phyloP scores from a whole-genome alignment of 768 basidiomycete genomes.

The Rubroboletus satanas region DNA sequence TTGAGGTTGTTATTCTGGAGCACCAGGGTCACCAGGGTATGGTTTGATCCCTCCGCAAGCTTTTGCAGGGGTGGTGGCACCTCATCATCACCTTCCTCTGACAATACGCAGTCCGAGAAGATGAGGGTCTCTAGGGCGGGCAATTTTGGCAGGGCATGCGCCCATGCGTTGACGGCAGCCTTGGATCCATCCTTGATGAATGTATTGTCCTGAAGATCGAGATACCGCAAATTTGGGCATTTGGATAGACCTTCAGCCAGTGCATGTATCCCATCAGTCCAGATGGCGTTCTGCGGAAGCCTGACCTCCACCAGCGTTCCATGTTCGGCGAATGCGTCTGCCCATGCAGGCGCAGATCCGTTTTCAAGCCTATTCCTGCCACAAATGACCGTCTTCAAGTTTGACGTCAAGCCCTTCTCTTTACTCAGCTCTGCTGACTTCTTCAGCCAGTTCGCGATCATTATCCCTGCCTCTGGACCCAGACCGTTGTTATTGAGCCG shows the following conservation, averaged over 20 bases:
- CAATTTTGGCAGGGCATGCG: conserved; percentile 66
- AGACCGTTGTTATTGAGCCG: conserved; percentile 97
- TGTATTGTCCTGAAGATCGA: conserved; percentile 93
- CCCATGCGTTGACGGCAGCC: conserved; percentile 56
- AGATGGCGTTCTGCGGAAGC: conserved; percentile 97
- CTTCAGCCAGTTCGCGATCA: conserved; percentile 80
- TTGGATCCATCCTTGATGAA: conserved; percentile 64
- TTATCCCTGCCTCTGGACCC: conserved; percentile 81
- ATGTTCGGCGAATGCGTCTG: conserved; percentile 83
- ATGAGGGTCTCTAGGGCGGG: conserved; percentile 73
- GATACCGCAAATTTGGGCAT: conserved; percentile 59
- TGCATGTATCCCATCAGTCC: conserved; percentile 82
- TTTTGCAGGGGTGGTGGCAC: conserved; percentile 60
- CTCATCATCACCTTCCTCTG: conserved; percentile 68
- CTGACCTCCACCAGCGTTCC: conserved; percentile 78
- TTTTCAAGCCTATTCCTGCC: conserved; percentile 96
- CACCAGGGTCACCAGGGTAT: conserved; percentile 68
- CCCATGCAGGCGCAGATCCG: conserved; percentile 80
- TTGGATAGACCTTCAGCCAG: conserved; percentile 73
- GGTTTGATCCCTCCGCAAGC: conserved; percentile 67
- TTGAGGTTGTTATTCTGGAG: conserved; percentile 94
- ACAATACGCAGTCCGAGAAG: conserved; percentile 88
- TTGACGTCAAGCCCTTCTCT: conserved; percentile 63
- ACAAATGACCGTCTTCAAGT: conserved; percentile 78
- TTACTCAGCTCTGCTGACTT: conserved; percentile 70